These are phyloP conservation scores for Lolium perenne DNA, from an alignment of 176 grass and related monocot genomes.

Conservation along the genomic window DNA sequence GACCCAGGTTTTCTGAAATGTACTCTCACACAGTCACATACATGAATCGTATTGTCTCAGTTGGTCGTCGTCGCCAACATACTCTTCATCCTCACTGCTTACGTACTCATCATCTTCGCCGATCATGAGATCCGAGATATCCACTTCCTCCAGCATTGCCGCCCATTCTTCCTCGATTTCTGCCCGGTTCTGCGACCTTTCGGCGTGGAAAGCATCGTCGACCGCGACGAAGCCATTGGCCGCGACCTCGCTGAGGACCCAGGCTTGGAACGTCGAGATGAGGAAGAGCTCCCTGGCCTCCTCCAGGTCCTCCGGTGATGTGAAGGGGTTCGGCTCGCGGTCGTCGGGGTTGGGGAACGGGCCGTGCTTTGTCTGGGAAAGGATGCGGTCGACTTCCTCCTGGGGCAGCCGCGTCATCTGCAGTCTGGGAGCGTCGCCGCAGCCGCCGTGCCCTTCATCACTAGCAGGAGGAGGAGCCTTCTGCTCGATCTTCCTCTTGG, in stretches of 20 bases:
- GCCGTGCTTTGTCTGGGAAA: not conserved
- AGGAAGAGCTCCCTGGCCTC: not conserved
- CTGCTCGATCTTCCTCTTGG: not conserved
- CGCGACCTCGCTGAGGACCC: not conserved
- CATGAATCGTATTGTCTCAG: no score
- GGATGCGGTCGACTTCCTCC: not conserved
- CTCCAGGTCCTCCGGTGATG: not conserved
- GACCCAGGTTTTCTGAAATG: not conserved
- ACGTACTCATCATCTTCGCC: not conserved
- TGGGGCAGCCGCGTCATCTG: not conserved
- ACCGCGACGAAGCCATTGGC: not conserved
- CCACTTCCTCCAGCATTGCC: not conserved
- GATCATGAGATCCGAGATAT: not conserved
- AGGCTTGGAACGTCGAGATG: not conserved
- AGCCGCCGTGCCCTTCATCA: not conserved
- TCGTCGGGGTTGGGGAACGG: not conserved
- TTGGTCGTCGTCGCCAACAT: not conserved
- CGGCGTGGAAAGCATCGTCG: not conserved
- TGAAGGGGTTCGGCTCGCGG: not conserved
- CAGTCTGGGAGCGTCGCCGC: not conserved
- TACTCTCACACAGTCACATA: no score
- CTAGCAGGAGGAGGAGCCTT: not conserved
- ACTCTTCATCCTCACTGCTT: not conserved
- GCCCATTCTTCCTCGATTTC: not conserved
- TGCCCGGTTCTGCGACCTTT: not conserved